These are phyloP conservation scores for Geopyxis carbonaria DNA, from an alignment of 495 filamentous ascomycete genomes.

Conservation along the genomic window DNA sequence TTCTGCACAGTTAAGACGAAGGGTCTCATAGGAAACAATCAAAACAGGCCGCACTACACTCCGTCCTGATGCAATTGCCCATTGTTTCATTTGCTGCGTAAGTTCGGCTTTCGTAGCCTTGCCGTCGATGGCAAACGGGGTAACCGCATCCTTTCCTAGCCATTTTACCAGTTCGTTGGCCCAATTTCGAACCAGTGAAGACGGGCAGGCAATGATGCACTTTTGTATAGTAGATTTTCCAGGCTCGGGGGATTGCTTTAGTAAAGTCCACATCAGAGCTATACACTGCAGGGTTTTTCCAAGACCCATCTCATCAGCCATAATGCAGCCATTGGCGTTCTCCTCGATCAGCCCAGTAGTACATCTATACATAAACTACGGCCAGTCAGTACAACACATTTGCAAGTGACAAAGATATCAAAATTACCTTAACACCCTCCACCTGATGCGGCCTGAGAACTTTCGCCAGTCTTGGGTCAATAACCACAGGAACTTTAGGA, in stretches of 20 bases:
- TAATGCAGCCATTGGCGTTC: slow-evolving; percentile 93
- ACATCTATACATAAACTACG: slow-evolving; percentile 73
- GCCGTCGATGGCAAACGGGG: slow-evolving; percentile 89
- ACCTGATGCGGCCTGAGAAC: slow-evolving; percentile 93
- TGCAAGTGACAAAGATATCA: too few species aligned
- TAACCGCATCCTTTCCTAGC: slow-evolving; percentile 81
- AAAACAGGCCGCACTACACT: slow-evolving; percentile 88
- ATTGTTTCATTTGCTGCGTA: slow-evolving; percentile 75
- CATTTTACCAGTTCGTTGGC: slow-evolving; percentile 91
- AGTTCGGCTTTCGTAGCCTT: slow-evolving; percentile 92
- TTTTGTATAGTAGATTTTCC: slow-evolving; percentile 91
- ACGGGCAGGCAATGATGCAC: slow-evolving; percentile 96
- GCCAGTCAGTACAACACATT: neutral
- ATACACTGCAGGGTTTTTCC: slow-evolving; percentile 85
- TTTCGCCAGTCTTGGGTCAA: slow-evolving; percentile 81
- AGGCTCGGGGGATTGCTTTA: slow-evolving; percentile 89
- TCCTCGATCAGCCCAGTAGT: slow-evolving; percentile 86
- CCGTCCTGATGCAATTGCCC: slow-evolving; percentile 77
- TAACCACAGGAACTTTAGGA: slow-evolving; percentile 88
- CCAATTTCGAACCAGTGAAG: slow-evolving; percentile 94
- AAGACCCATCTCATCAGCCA: slow-evolving; percentile 98
- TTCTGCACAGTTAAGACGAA: slow-evolving; percentile 78
- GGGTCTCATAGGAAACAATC: slow-evolving; percentile 97
- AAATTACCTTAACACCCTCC: slow-evolving; percentile 85
- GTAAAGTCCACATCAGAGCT: slow-evolving; percentile 78